Base-by-base conservation (phyloP, 345 rosid species). In the Aegle marmelos region DNA sequence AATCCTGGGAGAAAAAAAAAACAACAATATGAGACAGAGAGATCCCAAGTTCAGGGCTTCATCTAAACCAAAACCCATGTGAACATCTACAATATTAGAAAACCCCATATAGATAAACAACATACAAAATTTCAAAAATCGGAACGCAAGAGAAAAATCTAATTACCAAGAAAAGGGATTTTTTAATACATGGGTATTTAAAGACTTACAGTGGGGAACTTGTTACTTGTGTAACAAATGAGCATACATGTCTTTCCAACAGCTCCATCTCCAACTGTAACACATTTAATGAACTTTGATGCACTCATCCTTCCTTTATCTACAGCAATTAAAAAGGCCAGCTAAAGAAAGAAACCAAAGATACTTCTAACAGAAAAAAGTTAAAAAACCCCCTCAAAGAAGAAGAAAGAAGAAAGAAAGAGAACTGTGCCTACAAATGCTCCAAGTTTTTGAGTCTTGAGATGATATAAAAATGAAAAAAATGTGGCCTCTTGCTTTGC, bases 221-320 rank as follows among this genome's bases (percentile, higher is more conserved):
- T 92, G 93, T 96, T 96, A 87, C 98, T 92, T 70, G 99, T 96
- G 84, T 92, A 96, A 80, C 98, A 94, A 83, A 96, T 94, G 76
- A 96, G 99, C 99, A 94, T 96, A 86, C 98, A 96, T n/a, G 99
- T 96, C 86, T 96, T 96, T 57, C 99, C 99, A 31, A 96, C 99
- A 85, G 98, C 99, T 81, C 99, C 99, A 83, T 96, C 99, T 80
- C 99, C 99, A 73, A 96, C 99, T 1, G 99, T 94, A 70, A 96
- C 99, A 82, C 99, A 96, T 86, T 96, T 96, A 53, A 96, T 94
- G 91, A 96, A 96, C 94, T 89, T 96, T 1, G 98, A 92, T 85
- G 91, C 98, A 73, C 92, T 96, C 99, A 94, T 94, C 75, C 68
- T 86, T 83, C 45, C 59, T 79, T 75, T 31, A 79, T 36, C 79